Conservation (phyloP, 1,139 yeast genomes). For the Kodamaea plutei region DNA sequence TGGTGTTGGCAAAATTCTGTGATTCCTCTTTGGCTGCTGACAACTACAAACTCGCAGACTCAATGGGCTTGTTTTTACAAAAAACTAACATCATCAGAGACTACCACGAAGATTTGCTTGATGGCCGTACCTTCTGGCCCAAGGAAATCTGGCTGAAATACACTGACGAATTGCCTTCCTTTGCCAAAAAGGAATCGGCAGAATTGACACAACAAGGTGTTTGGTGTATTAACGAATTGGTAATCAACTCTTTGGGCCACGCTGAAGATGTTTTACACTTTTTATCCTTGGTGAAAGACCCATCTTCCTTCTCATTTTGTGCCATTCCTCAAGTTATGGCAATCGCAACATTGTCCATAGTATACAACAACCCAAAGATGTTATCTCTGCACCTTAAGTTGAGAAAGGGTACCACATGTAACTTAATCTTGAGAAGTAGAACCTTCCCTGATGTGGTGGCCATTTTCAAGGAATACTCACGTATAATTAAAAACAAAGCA, state of each 20-base stretch:
- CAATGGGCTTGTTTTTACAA: constrained; percentile 95
- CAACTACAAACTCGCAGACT: constrained; percentile 58
- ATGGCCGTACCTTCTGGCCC: constrained; percentile 97
- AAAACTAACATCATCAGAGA: constrained; percentile 96
- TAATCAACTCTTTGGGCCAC: constrained; percentile 73
- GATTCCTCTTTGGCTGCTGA: constrained; percentile 47
- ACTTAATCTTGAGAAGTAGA: constrained; percentile 68
- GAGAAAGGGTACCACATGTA: constrained; percentile 86
- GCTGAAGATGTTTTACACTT: constrained; percentile 75
- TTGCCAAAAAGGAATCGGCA: constrained; percentile 40
- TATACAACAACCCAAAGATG: constrained; percentile 76
- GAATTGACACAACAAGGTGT: constrained; percentile 52
- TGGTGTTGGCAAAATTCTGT: constrained; percentile 64
- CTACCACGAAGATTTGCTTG: constrained; percentile 85
- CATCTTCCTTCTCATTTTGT: constrained; percentile 83
- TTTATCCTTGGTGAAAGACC: constrained; percentile 73
- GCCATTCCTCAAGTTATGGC: constrained; percentile 99
- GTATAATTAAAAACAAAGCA: constrained; percentile 74
- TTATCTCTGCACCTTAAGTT: constrained; percentile 76
- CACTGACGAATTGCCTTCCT: constrained; percentile 58
- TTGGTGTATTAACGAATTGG: constrained; percentile 77
- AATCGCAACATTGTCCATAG: constrained; percentile 83
- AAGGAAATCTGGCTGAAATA: constrained; percentile 87
- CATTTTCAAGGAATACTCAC: constrained; percentile 70
- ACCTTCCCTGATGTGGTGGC: constrained; percentile 72